These are phyloP conservation scores for Heritiera littoralis DNA, from an alignment of 345 rosid species.

Conservation along the genomic window DNA sequence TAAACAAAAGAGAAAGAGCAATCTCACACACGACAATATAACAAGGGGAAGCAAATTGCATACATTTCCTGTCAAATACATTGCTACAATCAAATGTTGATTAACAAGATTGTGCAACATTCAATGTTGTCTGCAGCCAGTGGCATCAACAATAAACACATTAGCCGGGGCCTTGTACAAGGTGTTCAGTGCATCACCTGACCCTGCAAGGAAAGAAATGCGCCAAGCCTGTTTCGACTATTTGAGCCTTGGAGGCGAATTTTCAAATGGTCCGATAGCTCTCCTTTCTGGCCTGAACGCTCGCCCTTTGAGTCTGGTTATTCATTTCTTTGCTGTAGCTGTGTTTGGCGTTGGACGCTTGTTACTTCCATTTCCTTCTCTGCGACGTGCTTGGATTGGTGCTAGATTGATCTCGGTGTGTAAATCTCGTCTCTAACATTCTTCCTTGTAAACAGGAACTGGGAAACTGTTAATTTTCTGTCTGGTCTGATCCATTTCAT, in stretches of 20 bases:
- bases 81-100: too few species aligned
- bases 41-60: too few species aligned
- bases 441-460: too few species aligned
- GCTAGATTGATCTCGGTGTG: constrained; percentile 39
- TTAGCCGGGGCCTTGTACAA: constrained; percentile 40
- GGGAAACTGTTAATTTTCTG: too few species aligned
- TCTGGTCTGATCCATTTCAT: too few species aligned
- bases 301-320: constrained; percentile 33
- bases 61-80: too few species aligned
- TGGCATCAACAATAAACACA: constrained; percentile 48
- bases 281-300: constrained; percentile 48
- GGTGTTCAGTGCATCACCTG: constrained; percentile 33
- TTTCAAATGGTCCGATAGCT: constrained; percentile 38
- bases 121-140: constrained; percentile 29
- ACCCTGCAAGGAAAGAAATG: constrained; percentile 39
- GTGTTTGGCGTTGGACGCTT: constrained; percentile 36
- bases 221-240: constrained; percentile 44
- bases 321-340: constrained; percentile 44
- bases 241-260: constrained; percentile 44
- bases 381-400: constrained; percentile 32
- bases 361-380: constrained; percentile 39
- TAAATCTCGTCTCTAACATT: not conserved
- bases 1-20: too few species aligned
- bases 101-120: too few species aligned
- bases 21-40: too few species aligned